These are phyloP conservation scores for Eudorina sp. DNA, from an alignment of 139 green algal species.

Conservation along the genomic window DNA sequence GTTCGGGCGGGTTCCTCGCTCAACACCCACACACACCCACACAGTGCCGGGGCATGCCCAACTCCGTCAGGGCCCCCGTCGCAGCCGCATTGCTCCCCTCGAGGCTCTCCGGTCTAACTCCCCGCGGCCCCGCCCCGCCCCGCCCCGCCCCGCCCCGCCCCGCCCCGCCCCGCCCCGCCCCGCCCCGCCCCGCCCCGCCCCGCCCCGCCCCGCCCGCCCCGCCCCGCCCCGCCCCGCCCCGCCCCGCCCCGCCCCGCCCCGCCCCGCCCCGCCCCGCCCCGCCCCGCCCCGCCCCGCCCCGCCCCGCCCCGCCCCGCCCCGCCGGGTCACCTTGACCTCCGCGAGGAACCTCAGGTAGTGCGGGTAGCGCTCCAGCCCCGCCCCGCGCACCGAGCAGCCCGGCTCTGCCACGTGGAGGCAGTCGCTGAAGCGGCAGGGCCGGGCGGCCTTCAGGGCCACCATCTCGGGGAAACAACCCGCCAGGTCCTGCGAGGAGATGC, in stretches of 20 bases:
- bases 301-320: not conserved
- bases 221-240: too few species aligned
- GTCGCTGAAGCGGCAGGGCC: slow-evolving; percentile 85
- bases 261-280: not conserved
- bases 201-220: too few species aligned
- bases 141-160: too few species aligned
- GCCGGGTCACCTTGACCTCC: slow-evolving; percentile 70
- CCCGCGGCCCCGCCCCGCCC: too few species aligned
- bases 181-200: too few species aligned
- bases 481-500: slow-evolving; percentile 54
- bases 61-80: too few species aligned
- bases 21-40: too few species aligned
- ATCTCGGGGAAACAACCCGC: slow-evolving; percentile 78
- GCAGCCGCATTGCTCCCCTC: too few species aligned
- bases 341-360: slow-evolving; percentile 83
- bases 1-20: too few species aligned
- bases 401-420: slow-evolving; percentile 93
- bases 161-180: too few species aligned
- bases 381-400: slow-evolving; percentile 80
- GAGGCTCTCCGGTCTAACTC: too few species aligned
- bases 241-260: not conserved
- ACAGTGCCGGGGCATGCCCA: too few species aligned
- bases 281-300: not conserved
- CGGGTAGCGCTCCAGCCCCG: slow-evolving; percentile 75
- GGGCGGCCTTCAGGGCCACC: slow-evolving; percentile 8